phyloP scores from a whole-genome alignment of 1,139 yeast genomes.

The Candida mesenterica region DNA sequence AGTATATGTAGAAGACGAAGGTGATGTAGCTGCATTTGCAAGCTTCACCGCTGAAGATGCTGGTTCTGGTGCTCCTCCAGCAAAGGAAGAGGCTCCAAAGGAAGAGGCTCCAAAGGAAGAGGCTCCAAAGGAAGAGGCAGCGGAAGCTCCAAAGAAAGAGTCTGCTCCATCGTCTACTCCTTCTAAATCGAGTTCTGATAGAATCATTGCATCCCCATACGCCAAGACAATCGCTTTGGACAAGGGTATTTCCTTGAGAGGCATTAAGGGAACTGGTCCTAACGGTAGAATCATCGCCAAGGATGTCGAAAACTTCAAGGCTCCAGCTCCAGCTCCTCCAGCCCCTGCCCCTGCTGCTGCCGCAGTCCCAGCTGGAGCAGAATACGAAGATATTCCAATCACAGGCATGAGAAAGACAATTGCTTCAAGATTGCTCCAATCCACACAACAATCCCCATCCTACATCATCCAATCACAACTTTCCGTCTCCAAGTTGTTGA shows the following conservation, averaged over 20 bases:
- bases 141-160: conserved; percentile 22
- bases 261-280: conserved; percentile 91
- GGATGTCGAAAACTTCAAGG: conserved; percentile 74
- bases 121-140: conserved; percentile 19
- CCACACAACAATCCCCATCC: conserved; percentile 85
- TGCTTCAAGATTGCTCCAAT: conserved; percentile 82
- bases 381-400: conserved; percentile 81
- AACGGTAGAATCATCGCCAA: conserved; percentile 88
- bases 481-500: conserved; percentile 85
- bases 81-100: conserved; percentile 25
- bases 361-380: conserved; percentile 42
- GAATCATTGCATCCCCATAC: conserved; percentile 92
- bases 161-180: conserved; percentile 28
- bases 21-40: conserved; percentile 83
- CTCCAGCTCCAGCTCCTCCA: conserved; percentile 42
- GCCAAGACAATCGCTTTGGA: conserved; percentile 94
- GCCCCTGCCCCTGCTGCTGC: conserved; percentile 50
- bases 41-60: conserved; percentile 85
- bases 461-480: conserved; percentile 87
- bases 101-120: conserved; percentile 32
- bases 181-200: conserved; percentile 37
- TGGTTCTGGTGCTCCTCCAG: conserved; percentile 50
- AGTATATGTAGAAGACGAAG: conserved; percentile 86
- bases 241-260: conserved; percentile 83
- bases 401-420: conserved; percentile 92